Percentiles rank a stretch among this genome's conserved stretches.
phyloP scores from a whole-genome alignment of 1,284 basidiomycete genomes.

The Trichosporon inkin region DNA sequence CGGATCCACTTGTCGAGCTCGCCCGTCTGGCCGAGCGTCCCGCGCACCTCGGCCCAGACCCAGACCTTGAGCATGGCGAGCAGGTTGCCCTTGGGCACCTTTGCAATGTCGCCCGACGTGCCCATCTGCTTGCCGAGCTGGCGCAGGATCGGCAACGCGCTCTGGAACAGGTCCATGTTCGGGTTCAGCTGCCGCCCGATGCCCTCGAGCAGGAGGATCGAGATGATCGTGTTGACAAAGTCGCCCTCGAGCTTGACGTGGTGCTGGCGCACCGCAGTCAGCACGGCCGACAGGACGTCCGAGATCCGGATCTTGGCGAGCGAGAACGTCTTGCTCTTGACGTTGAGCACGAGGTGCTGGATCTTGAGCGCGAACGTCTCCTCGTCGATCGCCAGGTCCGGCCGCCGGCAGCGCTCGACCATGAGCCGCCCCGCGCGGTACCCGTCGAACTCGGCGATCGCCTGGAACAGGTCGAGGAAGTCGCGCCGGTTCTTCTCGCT shows the following conservation, averaged over 20 bases:
- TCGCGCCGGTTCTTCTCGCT: conserved; percentile 76
- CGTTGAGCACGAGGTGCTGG: conserved; percentile 87
- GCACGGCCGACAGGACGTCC: conserved; percentile 83
- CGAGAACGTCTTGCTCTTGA: conserved; percentile 95
- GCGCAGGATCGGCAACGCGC: conserved; percentile 81
- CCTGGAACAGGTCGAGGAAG: conserved; percentile 94
- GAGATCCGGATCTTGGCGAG: conserved; percentile 93
- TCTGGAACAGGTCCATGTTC: conserved; percentile 85
- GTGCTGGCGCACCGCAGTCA: conserved; percentile 81
- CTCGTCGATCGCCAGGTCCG: conserved; percentile 82
- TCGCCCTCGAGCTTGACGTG: conserved; percentile 99
- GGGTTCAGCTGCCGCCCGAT: conserved; percentile 94
- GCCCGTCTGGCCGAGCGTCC: conserved; percentile 71
- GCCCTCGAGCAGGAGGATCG: conserved; percentile 87
- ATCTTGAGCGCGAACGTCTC: conserved; percentile 96
- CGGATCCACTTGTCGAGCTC: conserved; percentile 60
- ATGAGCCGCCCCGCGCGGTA: conserved; percentile 91
- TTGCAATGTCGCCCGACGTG: conserved; percentile 64
- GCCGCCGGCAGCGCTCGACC: conserved; percentile 91
- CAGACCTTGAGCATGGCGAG: conserved; percentile 85
- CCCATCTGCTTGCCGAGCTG: conserved; percentile 86
- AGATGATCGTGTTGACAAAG: conserved; percentile 96
- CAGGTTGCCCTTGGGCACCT: conserved; percentile 64
- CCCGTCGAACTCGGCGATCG: conserved; percentile 94
- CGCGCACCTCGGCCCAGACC: conserved; percentile 85